Evolutionary conservation across 2,329 filamentous ascomycete genomes (phyloP), one percentile per base, ranked within the genome.

Genomic region (Zymoseptoria passerinii): DNA sequence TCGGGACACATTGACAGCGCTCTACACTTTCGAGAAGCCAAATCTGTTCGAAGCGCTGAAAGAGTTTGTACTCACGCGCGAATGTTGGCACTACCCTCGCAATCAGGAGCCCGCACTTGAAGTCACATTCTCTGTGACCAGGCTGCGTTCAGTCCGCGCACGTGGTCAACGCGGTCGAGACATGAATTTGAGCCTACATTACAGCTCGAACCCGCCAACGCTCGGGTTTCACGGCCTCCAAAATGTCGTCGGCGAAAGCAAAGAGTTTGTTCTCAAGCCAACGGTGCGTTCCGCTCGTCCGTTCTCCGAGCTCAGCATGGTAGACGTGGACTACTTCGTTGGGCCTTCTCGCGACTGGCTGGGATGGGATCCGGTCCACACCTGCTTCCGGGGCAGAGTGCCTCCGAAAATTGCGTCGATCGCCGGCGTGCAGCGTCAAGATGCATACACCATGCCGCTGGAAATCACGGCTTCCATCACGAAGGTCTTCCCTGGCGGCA

Each of bases 401-500:
- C 65, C 66, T 3, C 40, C 54, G 4, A 28, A 28, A 0, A 49
- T 63, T 9, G 66, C 66, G n/a, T 55, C 61, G 4, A 50, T 52
- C 2, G 54, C 52, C 9, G 67, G 66, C 19, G 61, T 58, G 9
- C 54, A 62, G 49, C 58, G 65, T 2, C 53, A 63, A 9, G 66
- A 68, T 51, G 53, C 56, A 7, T 68, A 65, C 57, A 67, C 66
- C 2, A 62, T 68, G 55, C 59, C 61, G 16, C 52, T 68, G 28
- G 59, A 67, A 44, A 18, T 68, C 20, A 61, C 53, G 8, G 63
- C 62, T 4, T 52, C 57, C 6, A 28, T 66, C 18, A 63, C 56
- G 4, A 61, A 62, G 48, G 27, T 48, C 8, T 67, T 66, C 40
- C 52, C 58, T 40, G 63, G 59, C 19, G 56, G 55, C 9, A 59